Base-by-base conservation (phyloP, 352 stramenopile species). In the Halophytophthora polymorphica region DNA sequence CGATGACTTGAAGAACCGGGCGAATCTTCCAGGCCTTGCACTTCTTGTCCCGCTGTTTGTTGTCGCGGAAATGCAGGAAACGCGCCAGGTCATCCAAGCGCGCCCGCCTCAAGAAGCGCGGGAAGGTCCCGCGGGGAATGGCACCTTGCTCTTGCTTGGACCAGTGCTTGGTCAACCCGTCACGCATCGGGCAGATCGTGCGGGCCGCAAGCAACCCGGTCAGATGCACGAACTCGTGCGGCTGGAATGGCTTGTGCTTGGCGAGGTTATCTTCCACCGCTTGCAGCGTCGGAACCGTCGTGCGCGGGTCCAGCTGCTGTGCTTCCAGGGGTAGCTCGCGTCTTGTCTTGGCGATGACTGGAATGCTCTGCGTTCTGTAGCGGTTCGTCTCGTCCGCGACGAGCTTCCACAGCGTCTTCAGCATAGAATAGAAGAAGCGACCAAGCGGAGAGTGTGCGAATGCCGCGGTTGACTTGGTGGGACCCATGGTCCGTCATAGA, bases 41-140 rank as follows among this genome's bases (percentile, higher is more conserved):
- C 2, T 8, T 0, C 3, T 21, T 1, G 17, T 33, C 0, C 14
- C 25, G 15, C 8, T 18, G 13, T 29, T 35, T 8, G 17, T 57
- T 63, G 48, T 59, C 37, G 33, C 56, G 63, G 45, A 63, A 63
- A 13, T 67, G 59, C 5, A 63, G n/a, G 19, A 50, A 67, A 23
- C 40, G 23, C 19, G 56, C 35, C 11, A 67, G 51, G 3, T 13
- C 38, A 12, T 67, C 53, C 6, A 59, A 63, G 2, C 53, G 43
- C 17, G 19, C 28, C 5, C 48, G 43, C 2, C 56, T 63, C 53
- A 63, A 56, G 45, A 50, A 67, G 0, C 48, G 50, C 13, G 42
- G 23, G 17, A 61, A 58, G 0, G 52, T 62, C 11, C 53, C 59
- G 14, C 53, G 42, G 2, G 59, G 43, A n/a, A 63, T 53, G 2